Percentiles rank a stretch among this genome's conserved stretches.
Evolutionary conservation across 495 filamentous ascomycete species (phyloP).

Genomic region (Usnea hakonensis): DNA sequence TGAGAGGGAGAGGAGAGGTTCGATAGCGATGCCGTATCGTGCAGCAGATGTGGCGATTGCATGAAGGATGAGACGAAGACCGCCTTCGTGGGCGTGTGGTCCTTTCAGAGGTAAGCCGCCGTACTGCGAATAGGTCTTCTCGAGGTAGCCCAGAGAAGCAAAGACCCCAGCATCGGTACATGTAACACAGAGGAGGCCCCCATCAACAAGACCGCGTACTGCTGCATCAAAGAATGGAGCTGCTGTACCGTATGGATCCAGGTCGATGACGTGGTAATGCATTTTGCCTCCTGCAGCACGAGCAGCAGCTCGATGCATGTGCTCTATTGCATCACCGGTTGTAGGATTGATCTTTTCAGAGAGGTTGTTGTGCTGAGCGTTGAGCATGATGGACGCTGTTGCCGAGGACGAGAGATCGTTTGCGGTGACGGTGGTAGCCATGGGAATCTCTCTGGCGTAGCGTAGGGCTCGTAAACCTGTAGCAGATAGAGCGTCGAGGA

Average conservation of each 20-base stretch:
- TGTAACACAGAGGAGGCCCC: constrained; percentile 87
- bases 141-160: constrained; percentile 84
- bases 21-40: constrained; percentile 81
- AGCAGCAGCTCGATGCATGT: constrained; percentile 61
- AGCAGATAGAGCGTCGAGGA: constrained; percentile 91
- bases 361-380: constrained; percentile 74
- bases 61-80: constrained; percentile 77
- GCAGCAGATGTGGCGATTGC: constrained; percentile 68
- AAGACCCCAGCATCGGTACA: constrained; percentile 94
- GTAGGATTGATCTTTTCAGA: constrained; percentile 59
- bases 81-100: constrained; percentile 76
- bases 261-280: constrained; percentile 90
- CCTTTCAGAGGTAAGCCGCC: constrained; percentile 83
- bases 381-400: constrained; percentile 69
- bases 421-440: constrained; percentile 70
- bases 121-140: constrained; percentile 88
- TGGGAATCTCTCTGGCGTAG: constrained; percentile 84
- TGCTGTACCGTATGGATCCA: constrained; percentile 93
- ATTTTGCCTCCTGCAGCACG: constrained; percentile 1
- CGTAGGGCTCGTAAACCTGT: constrained; percentile 88
- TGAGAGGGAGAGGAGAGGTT: constrained; percentile 83
- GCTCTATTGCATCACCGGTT: constrained; percentile 74
- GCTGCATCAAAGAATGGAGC: constrained; percentile 86
- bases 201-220: constrained; percentile 72
- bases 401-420: constrained; percentile 80